Conservation (phyloP, 371 early-diverging fungal species). For the Rhizopus arrhizus region DNA sequence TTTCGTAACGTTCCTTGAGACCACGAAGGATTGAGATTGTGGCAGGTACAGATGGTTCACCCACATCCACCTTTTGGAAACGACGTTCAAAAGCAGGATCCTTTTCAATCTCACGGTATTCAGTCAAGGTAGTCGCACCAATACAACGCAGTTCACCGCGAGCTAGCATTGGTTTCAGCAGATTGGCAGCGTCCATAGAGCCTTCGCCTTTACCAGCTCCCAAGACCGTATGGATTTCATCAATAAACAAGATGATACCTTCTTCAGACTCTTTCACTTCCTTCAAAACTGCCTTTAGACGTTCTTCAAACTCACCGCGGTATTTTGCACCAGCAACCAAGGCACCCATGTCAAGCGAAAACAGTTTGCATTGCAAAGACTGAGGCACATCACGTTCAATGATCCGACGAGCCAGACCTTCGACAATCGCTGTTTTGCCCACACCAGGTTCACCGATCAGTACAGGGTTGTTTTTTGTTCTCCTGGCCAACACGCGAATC, state of each 20-base stretch:
- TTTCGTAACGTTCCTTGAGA: slow-evolving; percentile 83
- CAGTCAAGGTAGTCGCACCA: slow-evolving; percentile 88
- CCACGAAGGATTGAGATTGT: slow-evolving; percentile 87
- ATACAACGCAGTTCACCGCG: slow-evolving; percentile 84
- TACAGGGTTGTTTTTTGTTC: slow-evolving; percentile 93
- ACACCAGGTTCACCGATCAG: slow-evolving; percentile 89
- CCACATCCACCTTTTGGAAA: slow-evolving; percentile 83
- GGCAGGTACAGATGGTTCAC: slow-evolving; percentile 81
- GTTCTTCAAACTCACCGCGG: slow-evolving; percentile 99
- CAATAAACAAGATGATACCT: slow-evolving; percentile 96
- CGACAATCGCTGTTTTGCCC: slow-evolving; percentile 96
- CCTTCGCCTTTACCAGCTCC: slow-evolving; percentile 95
- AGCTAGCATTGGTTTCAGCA: slow-evolving; percentile 89
- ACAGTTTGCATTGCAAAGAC: slow-evolving; percentile 83
- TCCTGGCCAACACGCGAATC: slow-evolving; percentile 79
- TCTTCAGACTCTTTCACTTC: slow-evolving; percentile 91
- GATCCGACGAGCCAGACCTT: slow-evolving; percentile 97
- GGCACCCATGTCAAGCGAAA: slow-evolving; percentile 96
- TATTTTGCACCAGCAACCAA: slow-evolving; percentile 88
- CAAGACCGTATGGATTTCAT: slow-evolving; percentile 97
- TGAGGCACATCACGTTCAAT: slow-evolving; percentile 93
- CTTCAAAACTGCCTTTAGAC: slow-evolving; percentile 95
- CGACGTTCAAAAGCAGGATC: slow-evolving; percentile 91
- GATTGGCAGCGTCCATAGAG: slow-evolving; percentile 92
- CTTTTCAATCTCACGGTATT: slow-evolving; percentile 84